Percentiles rank a stretch among this genome's conserved stretches.
Evolutionary conservation across 2,329 filamentous ascomycete species (phyloP).

Genomic region (Corynespora cassiicola): DNA sequence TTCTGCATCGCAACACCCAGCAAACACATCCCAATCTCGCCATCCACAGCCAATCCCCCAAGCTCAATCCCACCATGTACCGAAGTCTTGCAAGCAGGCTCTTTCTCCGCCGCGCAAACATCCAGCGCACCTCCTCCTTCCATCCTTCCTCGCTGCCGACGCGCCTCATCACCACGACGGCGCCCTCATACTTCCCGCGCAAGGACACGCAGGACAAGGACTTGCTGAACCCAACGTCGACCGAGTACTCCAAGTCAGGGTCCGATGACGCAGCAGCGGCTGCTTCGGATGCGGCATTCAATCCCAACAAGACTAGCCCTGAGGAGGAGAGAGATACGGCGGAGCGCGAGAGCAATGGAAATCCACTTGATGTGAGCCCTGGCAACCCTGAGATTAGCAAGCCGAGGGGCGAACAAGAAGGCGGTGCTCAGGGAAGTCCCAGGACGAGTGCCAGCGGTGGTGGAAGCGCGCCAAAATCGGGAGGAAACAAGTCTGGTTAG

Average conservation of each 20-base stretch:
- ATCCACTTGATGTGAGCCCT: conserved; percentile 63
- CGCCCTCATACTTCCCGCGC: conserved; percentile 29
- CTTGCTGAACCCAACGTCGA: conserved; percentile 67
- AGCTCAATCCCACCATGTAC: conserved; percentile 25
- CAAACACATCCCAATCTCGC: not conserved
- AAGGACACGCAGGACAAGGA: conserved; percentile 59
- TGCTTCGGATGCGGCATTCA: conserved; percentile 69
- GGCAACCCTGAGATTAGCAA: conserved; percentile 66
- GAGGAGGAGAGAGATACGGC: conserved; percentile 61
- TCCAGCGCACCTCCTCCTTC: conserved; percentile 7
- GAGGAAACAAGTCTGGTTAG: conserved; percentile 38
- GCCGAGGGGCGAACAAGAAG: conserved; percentile 49
- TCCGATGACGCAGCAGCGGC: conserved; percentile 65
- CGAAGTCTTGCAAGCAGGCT: conserved; percentile 26
- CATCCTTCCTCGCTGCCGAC: conserved; percentile 16
- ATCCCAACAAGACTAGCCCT: conserved; percentile 71
- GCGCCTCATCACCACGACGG: conserved; percentile 31
- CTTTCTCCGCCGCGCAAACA: conserved; percentile 21
- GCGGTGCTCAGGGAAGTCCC: conserved; percentile 47
- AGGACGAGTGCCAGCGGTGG: conserved; percentile 40
- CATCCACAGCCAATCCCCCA: not conserved
- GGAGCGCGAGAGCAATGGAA: conserved; percentile 40
- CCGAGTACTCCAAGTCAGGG: conserved; percentile 73
- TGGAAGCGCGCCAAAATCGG: conserved; percentile 46
- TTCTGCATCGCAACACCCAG: not conserved